Evolutionary conservation across 768 basidiomycete species (phyloP), one percentile per base, ranked within the genome.

Genomic region (Panaeolus cyanescens): DNA sequence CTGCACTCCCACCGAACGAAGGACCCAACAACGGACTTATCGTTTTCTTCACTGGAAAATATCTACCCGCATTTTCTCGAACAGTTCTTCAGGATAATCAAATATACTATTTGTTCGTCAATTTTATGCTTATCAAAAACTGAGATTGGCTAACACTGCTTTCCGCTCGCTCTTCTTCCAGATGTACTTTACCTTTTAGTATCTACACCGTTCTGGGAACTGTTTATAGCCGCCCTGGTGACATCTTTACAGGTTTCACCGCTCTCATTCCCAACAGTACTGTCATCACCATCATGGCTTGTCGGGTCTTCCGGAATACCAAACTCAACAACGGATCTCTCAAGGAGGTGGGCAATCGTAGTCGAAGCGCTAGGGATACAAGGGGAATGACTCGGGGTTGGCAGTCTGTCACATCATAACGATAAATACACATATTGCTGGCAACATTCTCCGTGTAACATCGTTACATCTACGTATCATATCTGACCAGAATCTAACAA

Each of bases 41-140:
- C 15, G 61, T 60, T 5, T 33, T 58, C 10, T 25, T 76, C 7
- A 59, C 70, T 13, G 74, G 74, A 2, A 56, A 62, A 5, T 59
- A 66, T 32, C 53, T 76, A 4, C 73, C 77, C 1, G 61, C 59
- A 4, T 70, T 75, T 22, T 71, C 72, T 0, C 68, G 64, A 45
- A 55, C 64, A 1, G 15, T 77, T 0, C 56, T 76, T 17, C 65
- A 64, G 20, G 75, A 74, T 13, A 72, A 75, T 0, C 75, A 75
- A 60, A 55, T 62, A 5, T 77, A 75, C 55, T 77, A 74, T 56
- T 34, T 73, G 77, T 77, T 55, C 33, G 74, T 70, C 3, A 10
- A 39, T 17, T 5, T 12, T 3, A 8, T 20, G 1, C 39, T n/a
- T 15, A 13, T 4, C 37, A 39, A 39, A 3, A 3, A 5, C 13